phyloP scores from a whole-genome alignment of 2,329 filamentous ascomycete species.

The Fusarium stilboides region DNA sequence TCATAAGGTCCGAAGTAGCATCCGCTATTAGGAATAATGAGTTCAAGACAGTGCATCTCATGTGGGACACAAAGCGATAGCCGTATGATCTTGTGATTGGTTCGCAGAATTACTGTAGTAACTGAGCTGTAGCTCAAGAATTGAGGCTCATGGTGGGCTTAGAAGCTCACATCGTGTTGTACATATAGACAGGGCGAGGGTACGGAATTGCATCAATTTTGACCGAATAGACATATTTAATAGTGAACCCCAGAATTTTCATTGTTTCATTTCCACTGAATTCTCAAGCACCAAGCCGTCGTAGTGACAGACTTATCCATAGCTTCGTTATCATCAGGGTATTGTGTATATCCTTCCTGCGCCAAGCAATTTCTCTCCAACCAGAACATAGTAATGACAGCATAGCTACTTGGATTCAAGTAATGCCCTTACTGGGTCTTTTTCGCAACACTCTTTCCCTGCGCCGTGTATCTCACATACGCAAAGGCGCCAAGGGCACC shows the following conservation, averaged over 20 bases:
- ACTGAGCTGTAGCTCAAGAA: conserved; percentile 7
- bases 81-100: background rate
- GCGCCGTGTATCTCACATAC: conserved; percentile 55
- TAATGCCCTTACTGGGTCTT: conserved; percentile 50
- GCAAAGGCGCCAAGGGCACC: conserved; percentile 54
- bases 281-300: conserved; percentile 3
- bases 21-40: background rate
- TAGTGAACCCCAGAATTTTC: too few species aligned
- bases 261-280: background rate
- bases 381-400: background rate
- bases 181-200: background rate
- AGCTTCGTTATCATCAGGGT: conserved; percentile 19
- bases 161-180: background rate
- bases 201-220: conserved; percentile 6
- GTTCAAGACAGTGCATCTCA: conserved; percentile 1
- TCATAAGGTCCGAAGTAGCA: conserved; percentile 5
- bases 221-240: background rate
- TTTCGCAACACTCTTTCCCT: conserved; percentile 50
- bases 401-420: background rate
- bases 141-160: background rate
- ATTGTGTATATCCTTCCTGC: conserved; percentile 27
- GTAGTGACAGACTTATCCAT: background rate
- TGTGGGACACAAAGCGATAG: background rate
- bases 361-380: background rate
- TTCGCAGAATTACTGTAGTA: conserved; percentile 3